These are phyloP conservation scores for Cercospora zeina DNA, from an alignment of 2,329 filamentous ascomycete species.

Conservation along the genomic window DNA sequence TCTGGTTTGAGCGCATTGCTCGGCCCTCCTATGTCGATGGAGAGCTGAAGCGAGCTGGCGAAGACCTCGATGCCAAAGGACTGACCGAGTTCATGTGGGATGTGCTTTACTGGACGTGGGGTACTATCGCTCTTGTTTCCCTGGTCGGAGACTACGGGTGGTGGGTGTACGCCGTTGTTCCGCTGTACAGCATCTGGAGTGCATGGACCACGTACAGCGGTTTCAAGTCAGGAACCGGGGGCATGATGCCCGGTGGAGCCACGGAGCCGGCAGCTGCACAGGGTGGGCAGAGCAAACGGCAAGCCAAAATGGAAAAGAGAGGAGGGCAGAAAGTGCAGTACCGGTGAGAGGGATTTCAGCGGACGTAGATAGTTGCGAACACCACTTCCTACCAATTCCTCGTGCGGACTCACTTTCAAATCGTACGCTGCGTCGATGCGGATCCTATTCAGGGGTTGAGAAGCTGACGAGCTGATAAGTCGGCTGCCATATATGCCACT, in stretches of 20 bases:
- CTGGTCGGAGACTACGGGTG: conserved; percentile 79
- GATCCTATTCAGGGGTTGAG: too few species aligned
- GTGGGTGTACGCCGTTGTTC: conserved; percentile 60
- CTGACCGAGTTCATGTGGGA: conserved; percentile 99
- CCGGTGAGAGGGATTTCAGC: conserved; percentile 38
- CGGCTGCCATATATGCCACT: background rate
- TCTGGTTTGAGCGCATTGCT: conserved; percentile 79
- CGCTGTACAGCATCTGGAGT: conserved; percentile 49
- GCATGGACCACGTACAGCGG: conserved; percentile 51
- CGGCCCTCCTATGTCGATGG: conserved; percentile 70
- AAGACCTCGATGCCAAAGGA: conserved; percentile 83
- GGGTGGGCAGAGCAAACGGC: conserved; percentile 49
- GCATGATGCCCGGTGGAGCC: conserved; percentile 44
- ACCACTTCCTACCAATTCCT: background rate
- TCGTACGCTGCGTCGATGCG: background rate
- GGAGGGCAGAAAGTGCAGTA: conserved; percentile 53
- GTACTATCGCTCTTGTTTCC: conserved; percentile 68
- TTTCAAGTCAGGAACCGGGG: conserved; percentile 46
- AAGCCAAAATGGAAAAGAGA: conserved; percentile 55
- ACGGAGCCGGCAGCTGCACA: conserved; percentile 30
- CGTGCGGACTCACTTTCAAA: background rate
- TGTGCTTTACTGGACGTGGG: conserved; percentile 91
- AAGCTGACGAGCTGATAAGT: background rate
- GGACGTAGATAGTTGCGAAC: conserved; percentile 5
- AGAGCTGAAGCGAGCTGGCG: conserved; percentile 73